Base-by-base conservation (phyloP, 116 monocot genomes). In the Iris pallida region DNA sequence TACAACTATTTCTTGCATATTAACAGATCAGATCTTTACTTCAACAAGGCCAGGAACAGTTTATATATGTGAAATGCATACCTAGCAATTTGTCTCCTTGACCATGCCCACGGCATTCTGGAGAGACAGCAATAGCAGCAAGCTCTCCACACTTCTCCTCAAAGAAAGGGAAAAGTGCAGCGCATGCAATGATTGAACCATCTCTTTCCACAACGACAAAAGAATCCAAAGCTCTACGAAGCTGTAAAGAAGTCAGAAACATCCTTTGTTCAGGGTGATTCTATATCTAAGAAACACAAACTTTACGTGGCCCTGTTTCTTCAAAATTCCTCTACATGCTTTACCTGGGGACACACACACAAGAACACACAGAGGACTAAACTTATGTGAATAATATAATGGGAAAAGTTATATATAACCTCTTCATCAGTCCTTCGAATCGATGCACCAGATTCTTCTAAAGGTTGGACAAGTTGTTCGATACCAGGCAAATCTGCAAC, bases 171-270 rank as follows among this genome's bases (percentile, higher is more conserved):
- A 93, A 82, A 43, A 98, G 81, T 4, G 93, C 90, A 69, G 93
- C 93, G 81, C 93, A 99, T 48, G 93, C 98, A 68, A 99, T 88
- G 57, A 99, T 82, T 15, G 85, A 93, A 51, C 90, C 93, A 75
- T 99, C 98, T 88, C 98, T 90, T 76, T 99, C 93, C 47, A 99
- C 90, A 41, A 99, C 90, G 55, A 82, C 64, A 72, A 98, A 93
- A 42, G 83, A 84, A 15, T 82, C 79, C 71, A 98, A 66, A 45
- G 80, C 52, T 74, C 86, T 62, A 57, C 84, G 80, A 65, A 98
- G 82, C 98, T 98, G 81, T 16, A 57, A 49, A 14, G 43, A 61
- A 64, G 3, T 30, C 0, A 30, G 3, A 30, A 30, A 30, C 30
- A 30, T 30, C 30, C 30, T 30, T 30, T 30, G 30, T 30, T 30